Evolutionary conservation across 495 filamentous ascomycete species (phyloP).

Genomic region (Eremomyces bilateralis): DNA sequence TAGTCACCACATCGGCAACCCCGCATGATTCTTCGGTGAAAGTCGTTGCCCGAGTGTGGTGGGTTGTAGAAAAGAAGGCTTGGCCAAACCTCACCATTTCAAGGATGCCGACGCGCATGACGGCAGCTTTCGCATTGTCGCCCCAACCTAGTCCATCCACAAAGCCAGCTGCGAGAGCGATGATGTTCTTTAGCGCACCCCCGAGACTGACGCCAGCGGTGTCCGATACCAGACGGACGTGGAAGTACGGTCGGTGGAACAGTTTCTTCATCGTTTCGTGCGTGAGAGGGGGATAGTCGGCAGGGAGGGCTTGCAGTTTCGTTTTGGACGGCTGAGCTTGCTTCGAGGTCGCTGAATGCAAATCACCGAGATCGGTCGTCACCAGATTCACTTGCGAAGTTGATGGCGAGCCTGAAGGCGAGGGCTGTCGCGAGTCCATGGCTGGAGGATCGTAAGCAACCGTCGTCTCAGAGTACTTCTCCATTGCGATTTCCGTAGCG

Average conservation of each 20-base stretch:
- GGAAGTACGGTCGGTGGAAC: constrained; percentile 95
- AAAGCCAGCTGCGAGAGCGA: constrained; percentile 86
- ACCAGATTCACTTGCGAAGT: constrained; percentile 29
- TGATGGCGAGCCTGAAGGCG: constrained; percentile 33
- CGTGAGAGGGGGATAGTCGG: constrained; percentile 60
- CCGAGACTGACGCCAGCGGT: constrained; percentile 90
- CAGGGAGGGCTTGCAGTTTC: constrained; percentile 49
- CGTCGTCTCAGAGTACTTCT: constrained; percentile 93
- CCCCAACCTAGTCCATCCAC: constrained; percentile 94
- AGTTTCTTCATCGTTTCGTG: constrained; percentile 59
- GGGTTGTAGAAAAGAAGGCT: constrained; percentile 50
- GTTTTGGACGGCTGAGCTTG: constrained; percentile 17
- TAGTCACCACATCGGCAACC: constrained; percentile 90
- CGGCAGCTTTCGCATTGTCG: constrained; percentile 89
- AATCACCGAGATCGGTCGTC: constrained; percentile 40
- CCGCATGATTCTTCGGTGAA: constrained; percentile 94
- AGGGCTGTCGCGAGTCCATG: constrained; percentile 52
- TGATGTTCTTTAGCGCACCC: constrained; percentile 92
- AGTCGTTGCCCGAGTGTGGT: constrained; percentile 53
- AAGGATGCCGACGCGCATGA: constrained; percentile 84
- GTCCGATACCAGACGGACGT: constrained; percentile 76
- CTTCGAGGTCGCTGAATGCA: constrained; percentile 34
- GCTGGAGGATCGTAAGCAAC: constrained; percentile 86
- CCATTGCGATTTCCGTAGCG: constrained; percentile 77
- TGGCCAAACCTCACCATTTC: constrained; percentile 93